Evolutionary conservation across 129 eudicot genomes (phyloP), one percentile per base, ranked within the genome.

Genomic region (Heracleum sosnowskyi): DNA sequence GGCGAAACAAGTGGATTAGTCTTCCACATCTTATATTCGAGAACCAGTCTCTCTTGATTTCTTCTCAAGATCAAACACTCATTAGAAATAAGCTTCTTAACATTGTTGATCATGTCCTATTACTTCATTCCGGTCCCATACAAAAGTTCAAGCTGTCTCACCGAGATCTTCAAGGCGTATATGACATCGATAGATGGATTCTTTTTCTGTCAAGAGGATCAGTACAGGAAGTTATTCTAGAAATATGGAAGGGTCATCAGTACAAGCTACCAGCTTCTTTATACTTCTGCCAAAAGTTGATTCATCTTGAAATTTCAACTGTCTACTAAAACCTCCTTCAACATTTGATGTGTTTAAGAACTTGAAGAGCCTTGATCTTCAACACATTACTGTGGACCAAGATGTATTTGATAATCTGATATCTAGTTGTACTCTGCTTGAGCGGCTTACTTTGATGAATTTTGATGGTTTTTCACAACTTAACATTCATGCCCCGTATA

Each of bases 141-240:
- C 88, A 89, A 64, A 93, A 88, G 79, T 93, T 93, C 86, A 93
- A 90, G 83, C 96, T 93, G 40, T 93, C 96, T 47, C 96, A 88
- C 81, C 84, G 89, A 41, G 96, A 90, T 69, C 96, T 93, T 53
- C 96, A 93, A 89, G 97, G 97, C 71, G 97, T 89, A 44, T 78
- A 84, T 53, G 98, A 93, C 77, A 91, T 93, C n/a, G 98, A 93
- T 73, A 77, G 97, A 79, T 93, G 98, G 98, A 91, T 93, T 71
- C 93, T 89, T 41, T 87, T 79, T 71, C 92, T 93, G 36, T 93
- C 98, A 76, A 88, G 98, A 66, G 91, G 91, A 24, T 80, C 89
- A 8, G 86, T 89, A 31, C 85, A 87, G 71, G 96, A 93, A 78
- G 85, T 93, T 69, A 78, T 89, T 22, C 90, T 93, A 24, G 98